A percentile compares a stretch with the other conserved stretches of the same genome.
Evolutionary conservation across 208 protist genomes (phyloP).

Genomic region (Strigomonas oncopelti): DNA sequence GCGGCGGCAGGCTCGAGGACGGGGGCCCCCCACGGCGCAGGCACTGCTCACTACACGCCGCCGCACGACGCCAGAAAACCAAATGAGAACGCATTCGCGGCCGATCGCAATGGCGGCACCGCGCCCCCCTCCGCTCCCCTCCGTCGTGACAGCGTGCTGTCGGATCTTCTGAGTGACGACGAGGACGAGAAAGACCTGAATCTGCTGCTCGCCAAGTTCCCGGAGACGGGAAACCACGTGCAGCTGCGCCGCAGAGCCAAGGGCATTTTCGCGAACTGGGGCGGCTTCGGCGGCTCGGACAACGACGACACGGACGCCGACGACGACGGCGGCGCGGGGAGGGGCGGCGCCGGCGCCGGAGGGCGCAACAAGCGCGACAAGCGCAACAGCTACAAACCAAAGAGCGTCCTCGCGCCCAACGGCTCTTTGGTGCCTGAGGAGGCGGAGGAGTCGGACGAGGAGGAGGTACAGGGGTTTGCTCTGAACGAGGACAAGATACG

Average conservation of each 20-base stretch:
- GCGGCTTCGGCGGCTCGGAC: conserved; percentile 28
- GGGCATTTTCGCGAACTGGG: conserved; percentile 19
- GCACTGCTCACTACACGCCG: too few species aligned
- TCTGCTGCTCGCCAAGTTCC: conserved; percentile 59
- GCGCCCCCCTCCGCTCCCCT: background rate
- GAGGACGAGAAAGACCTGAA: conserved; percentile 38
- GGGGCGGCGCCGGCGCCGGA: background rate
- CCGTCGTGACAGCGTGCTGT: background rate
- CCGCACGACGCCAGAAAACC: too few species aligned
- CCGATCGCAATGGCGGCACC: background rate
- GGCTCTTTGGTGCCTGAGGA: background rate
- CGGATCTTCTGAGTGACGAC: conserved; percentile 8
- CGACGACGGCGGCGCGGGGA: conserved; percentile 7
- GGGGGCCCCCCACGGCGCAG: too few species aligned
- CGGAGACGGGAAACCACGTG: conserved; percentile 60
- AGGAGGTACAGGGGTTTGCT: conserved; percentile 34
- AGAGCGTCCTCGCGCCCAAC: too few species aligned
- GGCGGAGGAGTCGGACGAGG: conserved; percentile 5
- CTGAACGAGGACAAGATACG: conserved; percentile 39
- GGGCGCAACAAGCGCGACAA: background rate
- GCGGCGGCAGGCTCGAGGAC: too few species aligned
- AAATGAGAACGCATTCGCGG: too few species aligned
- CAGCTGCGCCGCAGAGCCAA: conserved; percentile 57
- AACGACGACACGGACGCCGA: conserved; percentile 1
- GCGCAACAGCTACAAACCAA: too few species aligned